phyloP scores from a whole-genome alignment of 164 flowering plant genomes.

The Echeveria elegans region DNA sequence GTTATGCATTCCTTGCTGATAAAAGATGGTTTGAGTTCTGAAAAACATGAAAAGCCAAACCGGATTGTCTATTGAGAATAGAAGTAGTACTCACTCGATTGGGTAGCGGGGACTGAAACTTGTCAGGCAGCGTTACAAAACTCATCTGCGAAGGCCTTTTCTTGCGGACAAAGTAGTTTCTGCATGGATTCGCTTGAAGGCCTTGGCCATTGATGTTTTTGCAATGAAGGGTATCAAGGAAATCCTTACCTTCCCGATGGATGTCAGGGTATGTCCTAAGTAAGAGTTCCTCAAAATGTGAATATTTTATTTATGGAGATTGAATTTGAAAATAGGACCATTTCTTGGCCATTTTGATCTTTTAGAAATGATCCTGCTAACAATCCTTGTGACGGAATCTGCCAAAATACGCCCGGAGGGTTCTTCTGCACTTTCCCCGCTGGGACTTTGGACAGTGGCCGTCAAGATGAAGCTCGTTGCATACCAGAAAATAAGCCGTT shows the following conservation, averaged over 20 bases:
- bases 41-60: background rate
- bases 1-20: conserved; percentile 23
- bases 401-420: conserved; percentile 19
- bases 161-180: conserved; percentile 19
- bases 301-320: too few species aligned
- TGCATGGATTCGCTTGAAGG: conserved; percentile 18
- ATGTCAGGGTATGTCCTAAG: conserved; percentile 25
- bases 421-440: conserved; percentile 18
- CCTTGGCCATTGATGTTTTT: conserved; percentile 23
- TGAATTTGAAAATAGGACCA: too few species aligned
- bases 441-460: conserved; percentile 13
- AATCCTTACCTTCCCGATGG: conserved; percentile 32
- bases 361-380: conserved; percentile 15
- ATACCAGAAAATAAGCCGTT: background rate
- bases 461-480: conserved; percentile 4
- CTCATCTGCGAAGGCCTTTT: background rate
- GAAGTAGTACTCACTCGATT: conserved; percentile 22
- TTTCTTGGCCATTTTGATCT: background rate
- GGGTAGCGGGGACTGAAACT: conserved; percentile 20
- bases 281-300: background rate
- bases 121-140: conserved; percentile 16
- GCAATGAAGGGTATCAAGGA: conserved; percentile 23
- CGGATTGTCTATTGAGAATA: conserved; percentile 7
- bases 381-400: conserved; percentile 12
- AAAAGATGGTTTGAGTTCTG: conserved; percentile 12